Percentiles rank a stretch among this genome's conserved stretches.
These are phyloP conservation scores for Magnusiomyces paraingens DNA, from an alignment of 1,139 yeast species.

Conservation along the genomic window DNA sequence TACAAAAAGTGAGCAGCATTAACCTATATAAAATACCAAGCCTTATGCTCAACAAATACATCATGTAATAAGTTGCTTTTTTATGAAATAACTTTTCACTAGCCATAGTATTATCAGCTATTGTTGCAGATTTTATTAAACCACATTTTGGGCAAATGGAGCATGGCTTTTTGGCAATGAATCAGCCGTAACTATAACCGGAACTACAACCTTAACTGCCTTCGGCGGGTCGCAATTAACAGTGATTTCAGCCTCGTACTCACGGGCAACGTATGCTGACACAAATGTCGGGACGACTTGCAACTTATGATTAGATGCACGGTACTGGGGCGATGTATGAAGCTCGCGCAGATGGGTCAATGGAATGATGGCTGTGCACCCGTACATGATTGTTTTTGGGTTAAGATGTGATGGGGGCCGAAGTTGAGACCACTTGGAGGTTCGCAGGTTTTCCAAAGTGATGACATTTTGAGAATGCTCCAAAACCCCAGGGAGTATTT, in stretches of 20 bases:
- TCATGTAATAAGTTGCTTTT: too few species aligned
- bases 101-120: too few species aligned
- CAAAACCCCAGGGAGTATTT: neutral
- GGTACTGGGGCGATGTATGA: neutral
- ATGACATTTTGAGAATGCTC: neutral
- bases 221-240: slow-evolving; percentile 2
- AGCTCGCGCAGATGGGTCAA: neutral
- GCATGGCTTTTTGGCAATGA: neutral
- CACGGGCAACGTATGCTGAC: neutral
- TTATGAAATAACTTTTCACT: too few species aligned
- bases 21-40: too few species aligned
- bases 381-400: neutral
- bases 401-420: neutral
- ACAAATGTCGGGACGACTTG: slow-evolving; percentile 3
- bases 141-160: neutral
- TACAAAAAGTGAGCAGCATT: neutral
- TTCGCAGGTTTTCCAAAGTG: neutral
- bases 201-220: neutral
- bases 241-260: slow-evolving; percentile 1
- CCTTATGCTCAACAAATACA: too few species aligned
- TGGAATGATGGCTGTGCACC: neutral
- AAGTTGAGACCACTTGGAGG: neutral
- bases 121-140: neutral
- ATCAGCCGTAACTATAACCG: neutral
- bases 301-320: neutral